Evolutionary conservation across 257 asterid species (phyloP).

Genomic region (Solanum piurae): DNA sequence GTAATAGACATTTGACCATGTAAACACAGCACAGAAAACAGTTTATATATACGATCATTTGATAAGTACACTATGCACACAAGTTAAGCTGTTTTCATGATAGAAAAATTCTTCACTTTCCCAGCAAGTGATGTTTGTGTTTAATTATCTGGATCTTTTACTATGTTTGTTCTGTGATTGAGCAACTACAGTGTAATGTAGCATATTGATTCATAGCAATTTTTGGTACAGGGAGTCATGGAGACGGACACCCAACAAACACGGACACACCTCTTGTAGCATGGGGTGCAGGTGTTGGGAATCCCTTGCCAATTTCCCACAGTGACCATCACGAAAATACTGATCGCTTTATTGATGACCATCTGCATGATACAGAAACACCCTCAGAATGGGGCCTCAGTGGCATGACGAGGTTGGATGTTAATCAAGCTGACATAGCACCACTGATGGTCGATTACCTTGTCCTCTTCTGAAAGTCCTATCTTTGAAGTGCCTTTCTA

Average conservation of each 20-base stretch:
- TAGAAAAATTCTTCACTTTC: not conserved
- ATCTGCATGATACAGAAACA: slow-evolving; percentile 75
- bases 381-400: slow-evolving; percentile 90
- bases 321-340: slow-evolving; percentile 31
- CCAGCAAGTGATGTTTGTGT: not conserved
- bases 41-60: not conserved
- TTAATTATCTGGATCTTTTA: not conserved
- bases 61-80: not conserved
- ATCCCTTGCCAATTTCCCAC: slow-evolving; percentile 41
- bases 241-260: slow-evolving; percentile 96
- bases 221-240: slow-evolving; percentile 70
- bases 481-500: not conserved
- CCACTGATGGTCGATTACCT: slow-evolving; percentile 73
- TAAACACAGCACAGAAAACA: not conserved
- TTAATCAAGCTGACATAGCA: slow-evolving; percentile 98
- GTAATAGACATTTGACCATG: not conserved
- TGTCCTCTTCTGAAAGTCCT: slow-evolving; percentile 4
- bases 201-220: not conserved
- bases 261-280: slow-evolving; percentile 98
- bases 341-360: slow-evolving; percentile 74
- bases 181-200: not conserved
- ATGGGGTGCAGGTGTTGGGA: slow-evolving; percentile 85
- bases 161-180: not conserved
- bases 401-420: slow-evolving; percentile 83
- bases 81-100: not conserved